Evolutionary conservation across 2,329 filamentous ascomycete species (phyloP).

Genomic region (Beauveria sp.): DNA sequence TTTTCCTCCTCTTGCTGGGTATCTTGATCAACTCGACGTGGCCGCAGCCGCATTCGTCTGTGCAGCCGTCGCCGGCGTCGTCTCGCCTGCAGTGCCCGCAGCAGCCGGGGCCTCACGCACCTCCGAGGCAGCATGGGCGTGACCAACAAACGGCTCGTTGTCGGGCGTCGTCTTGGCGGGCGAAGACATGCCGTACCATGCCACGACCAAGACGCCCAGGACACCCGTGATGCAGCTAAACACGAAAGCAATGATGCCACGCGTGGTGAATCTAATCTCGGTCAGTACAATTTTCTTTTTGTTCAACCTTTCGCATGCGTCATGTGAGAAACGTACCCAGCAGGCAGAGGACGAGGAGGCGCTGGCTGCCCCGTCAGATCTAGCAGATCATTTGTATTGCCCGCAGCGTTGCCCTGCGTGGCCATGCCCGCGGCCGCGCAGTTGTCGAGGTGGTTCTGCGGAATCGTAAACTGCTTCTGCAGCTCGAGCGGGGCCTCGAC

Average conservation of each 20-base stretch:
- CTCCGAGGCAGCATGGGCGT: background rate
- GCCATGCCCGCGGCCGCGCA: slow-evolving; percentile 48
- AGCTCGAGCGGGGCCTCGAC: slow-evolving; percentile 56
- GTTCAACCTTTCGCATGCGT: background rate
- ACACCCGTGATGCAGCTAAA: slow-evolving; percentile 65
- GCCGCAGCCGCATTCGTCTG: background rate
- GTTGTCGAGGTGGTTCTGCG: slow-evolving; percentile 46
- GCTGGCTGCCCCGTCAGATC: slow-evolving; percentile 56
- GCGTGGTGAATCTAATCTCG: slow-evolving; percentile 50
- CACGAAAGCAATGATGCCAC: slow-evolving; percentile 66
- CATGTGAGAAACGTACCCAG: slow-evolving; percentile 40
- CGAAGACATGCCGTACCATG: slow-evolving; percentile 52
- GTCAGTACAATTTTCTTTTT: slow-evolving; percentile 3
- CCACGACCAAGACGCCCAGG: slow-evolving; percentile 58
- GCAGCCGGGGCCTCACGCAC: background rate
- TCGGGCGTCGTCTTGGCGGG: background rate
- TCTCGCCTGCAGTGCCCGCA: background rate
- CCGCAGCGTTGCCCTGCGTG: slow-evolving; percentile 65
- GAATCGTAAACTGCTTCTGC: slow-evolving; percentile 53
- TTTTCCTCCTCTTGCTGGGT: background rate
- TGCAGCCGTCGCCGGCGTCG: background rate
- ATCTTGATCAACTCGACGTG: slow-evolving; percentile 8
- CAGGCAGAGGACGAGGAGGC: slow-evolving; percentile 49
- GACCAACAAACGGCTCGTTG: background rate
- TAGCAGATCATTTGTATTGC: slow-evolving; percentile 55